phyloP scores from a whole-genome alignment of 2,329 filamentous ascomycete species.

The Akanthomyces muscarius region DNA sequence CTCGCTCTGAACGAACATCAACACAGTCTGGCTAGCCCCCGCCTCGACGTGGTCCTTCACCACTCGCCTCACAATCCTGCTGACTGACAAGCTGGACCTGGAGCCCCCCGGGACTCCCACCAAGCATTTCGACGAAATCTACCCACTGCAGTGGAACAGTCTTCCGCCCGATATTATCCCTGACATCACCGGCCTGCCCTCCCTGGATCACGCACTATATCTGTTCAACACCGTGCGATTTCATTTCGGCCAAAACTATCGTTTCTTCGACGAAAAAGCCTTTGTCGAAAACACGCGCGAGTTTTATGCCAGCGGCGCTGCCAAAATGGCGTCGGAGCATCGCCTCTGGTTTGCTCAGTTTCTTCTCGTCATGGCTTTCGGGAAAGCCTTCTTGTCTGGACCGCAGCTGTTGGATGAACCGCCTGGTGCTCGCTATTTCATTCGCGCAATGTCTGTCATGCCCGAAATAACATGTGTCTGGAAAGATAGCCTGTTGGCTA shows the following conservation, averaged over 20 bases:
- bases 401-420: conserved; percentile 22
- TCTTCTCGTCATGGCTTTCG: conserved; percentile 24
- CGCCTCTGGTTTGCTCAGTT: conserved; percentile 29
- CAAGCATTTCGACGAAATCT: too few relatives aligned
- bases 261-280: conserved; percentile 31
- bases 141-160: too few relatives aligned
- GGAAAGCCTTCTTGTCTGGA: conserved; percentile 22
- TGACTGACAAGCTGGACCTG: conserved; percentile 29
- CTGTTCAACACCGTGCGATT: conserved; percentile 35
- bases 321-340: conserved; percentile 20
- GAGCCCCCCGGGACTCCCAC: conserved; percentile 13
- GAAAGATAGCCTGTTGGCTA: conserved; percentile 35
- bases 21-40: conserved; percentile 29
- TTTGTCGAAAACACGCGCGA: conserved; percentile 28
- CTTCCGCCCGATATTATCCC: conserved; percentile 19
- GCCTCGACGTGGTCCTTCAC: conserved; percentile 35
- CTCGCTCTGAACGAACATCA: neutral
- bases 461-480: conserved; percentile 32
- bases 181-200: conserved; percentile 32
- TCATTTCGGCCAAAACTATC: conserved; percentile 34
- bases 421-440: conserved; percentile 23
- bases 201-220: conserved; percentile 31
- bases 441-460: conserved; percentile 34
- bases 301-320: conserved; percentile 13
- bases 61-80: conserved; percentile 28